phyloP scores from a whole-genome alignment of 441 rosid species.

The Gossypium davidsonii region DNA sequence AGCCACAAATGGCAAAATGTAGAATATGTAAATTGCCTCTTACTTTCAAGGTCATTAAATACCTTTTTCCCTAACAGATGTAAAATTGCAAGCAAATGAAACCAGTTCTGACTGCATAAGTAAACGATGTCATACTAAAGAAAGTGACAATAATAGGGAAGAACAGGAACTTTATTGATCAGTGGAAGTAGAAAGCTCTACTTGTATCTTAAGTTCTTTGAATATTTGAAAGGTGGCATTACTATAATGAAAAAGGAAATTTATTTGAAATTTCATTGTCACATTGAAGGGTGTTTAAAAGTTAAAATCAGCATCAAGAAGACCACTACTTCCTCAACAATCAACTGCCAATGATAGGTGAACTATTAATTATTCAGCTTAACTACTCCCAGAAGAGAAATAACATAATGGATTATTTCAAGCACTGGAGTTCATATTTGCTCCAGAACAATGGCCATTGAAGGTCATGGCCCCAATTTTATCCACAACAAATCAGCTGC shows the following conservation, averaged over 20 bases:
- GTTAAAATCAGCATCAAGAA: not conserved
- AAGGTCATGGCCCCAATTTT: not conserved
- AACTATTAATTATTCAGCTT: not conserved
- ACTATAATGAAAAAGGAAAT: not conserved
- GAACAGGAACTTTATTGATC: not conserved
- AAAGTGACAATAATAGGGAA: not conserved
- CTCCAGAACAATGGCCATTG: not conserved
- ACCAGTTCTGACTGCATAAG: not conserved
- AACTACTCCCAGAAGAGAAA: not conserved
- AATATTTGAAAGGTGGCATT: not conserved
- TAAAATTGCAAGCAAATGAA: not conserved
- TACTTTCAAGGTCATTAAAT: not conserved
- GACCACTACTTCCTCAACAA: not conserved
- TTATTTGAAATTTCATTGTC: not conserved
- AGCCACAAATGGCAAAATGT: not conserved
- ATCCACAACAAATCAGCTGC: not conserved
- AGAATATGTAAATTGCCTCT: not conserved
- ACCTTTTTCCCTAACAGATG: not conserved
- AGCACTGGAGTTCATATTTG: not conserved
- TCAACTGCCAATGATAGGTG: not conserved
- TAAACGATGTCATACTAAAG: not conserved
- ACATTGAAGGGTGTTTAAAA: not conserved
- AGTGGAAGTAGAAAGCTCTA: not conserved
- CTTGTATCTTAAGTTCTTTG: not conserved
- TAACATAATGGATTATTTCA: not conserved